These are phyloP conservation scores for Eimeria acervulina DNA, from an alignment of 169 alveolate genomes.

Conservation along the genomic window DNA sequence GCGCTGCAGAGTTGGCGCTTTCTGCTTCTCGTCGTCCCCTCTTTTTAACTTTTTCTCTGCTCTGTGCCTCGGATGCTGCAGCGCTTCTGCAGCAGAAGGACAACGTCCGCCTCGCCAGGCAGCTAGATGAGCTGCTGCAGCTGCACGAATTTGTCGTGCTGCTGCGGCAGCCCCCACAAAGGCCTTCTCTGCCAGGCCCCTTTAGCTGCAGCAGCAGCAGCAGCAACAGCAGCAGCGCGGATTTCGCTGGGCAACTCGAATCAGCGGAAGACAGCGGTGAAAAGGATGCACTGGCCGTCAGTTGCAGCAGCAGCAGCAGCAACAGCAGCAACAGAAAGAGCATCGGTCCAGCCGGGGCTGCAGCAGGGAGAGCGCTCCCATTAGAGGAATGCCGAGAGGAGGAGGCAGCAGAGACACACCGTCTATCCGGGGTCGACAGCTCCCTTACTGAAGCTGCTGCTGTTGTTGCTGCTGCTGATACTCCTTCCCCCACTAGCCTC, in stretches of 20 bases:
- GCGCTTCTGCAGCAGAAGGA: constrained; percentile 20
- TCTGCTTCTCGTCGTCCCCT: constrained; percentile 1
- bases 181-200: not conserved
- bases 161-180: not conserved
- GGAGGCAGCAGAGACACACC: not conserved
- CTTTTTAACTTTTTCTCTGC: not conserved
- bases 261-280: constrained; percentile 2
- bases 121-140: constrained; percentile 24
- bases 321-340: not conserved
- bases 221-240: constrained; percentile 11
- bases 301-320: constrained; percentile 8
- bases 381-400: not conserved
- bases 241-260: not conserved
- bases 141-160: not conserved
- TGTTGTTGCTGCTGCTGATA: not conserved
- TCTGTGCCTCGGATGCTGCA: constrained; percentile 26
- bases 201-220: not conserved
- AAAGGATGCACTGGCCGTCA: not conserved
- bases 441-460: not conserved
- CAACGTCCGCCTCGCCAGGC: constrained; percentile 8
- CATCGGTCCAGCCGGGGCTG: not conserved
- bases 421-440: not conserved
- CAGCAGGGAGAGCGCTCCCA: not conserved
- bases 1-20: not conserved
- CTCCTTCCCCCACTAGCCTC: not conserved